These are phyloP conservation scores for Boletus tomentosulus DNA, from an alignment of 768 basidiomycete species.

Conservation along the genomic window DNA sequence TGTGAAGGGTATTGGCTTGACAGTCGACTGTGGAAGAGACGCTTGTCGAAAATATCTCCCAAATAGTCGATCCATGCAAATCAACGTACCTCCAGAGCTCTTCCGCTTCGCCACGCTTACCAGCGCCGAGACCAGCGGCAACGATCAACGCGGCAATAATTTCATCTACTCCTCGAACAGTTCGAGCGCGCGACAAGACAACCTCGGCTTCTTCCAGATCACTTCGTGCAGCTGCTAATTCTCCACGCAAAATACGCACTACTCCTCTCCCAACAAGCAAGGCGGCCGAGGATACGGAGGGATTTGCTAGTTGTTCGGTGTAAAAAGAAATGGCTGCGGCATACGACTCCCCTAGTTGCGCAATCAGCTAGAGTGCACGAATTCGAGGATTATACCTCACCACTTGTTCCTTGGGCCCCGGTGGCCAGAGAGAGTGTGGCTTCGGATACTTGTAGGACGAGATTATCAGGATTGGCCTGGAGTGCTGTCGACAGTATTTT, in stretches of 20 bases:
- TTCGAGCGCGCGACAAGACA: constrained; percentile 42
- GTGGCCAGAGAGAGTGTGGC: constrained; percentile 74
- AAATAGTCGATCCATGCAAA: constrained; percentile 1
- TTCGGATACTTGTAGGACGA: constrained; percentile 86
- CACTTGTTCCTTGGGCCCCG: constrained; percentile 61
- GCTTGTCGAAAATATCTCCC: not conserved
- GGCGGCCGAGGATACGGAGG: constrained; percentile 68
- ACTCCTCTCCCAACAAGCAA: constrained; percentile 77
- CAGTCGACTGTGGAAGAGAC: constrained; percentile 33
- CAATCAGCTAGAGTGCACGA: not conserved
- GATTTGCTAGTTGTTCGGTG: constrained; percentile 79
- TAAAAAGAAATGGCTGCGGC: constrained; percentile 57
- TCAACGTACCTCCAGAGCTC: constrained; percentile 62
- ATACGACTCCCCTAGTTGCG: constrained; percentile 28
- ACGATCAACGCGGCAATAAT: constrained; percentile 65
- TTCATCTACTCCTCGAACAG: constrained; percentile 48
- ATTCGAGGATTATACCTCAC: constrained; percentile 29
- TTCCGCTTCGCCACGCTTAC: constrained; percentile 60
- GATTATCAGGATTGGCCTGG: constrained; percentile 84
- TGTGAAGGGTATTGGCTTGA: constrained; percentile 56
- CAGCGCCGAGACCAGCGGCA: constrained; percentile 53
- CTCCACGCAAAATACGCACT: constrained; percentile 72
- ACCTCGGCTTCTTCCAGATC: constrained; percentile 66
- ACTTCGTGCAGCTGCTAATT: constrained; percentile 70
- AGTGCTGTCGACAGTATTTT: constrained; percentile 82